Evolutionary conservation across 768 basidiomycete species (phyloP), one percentile per base, ranked within the genome.

Genomic region (Tulasnella sp.): DNA sequence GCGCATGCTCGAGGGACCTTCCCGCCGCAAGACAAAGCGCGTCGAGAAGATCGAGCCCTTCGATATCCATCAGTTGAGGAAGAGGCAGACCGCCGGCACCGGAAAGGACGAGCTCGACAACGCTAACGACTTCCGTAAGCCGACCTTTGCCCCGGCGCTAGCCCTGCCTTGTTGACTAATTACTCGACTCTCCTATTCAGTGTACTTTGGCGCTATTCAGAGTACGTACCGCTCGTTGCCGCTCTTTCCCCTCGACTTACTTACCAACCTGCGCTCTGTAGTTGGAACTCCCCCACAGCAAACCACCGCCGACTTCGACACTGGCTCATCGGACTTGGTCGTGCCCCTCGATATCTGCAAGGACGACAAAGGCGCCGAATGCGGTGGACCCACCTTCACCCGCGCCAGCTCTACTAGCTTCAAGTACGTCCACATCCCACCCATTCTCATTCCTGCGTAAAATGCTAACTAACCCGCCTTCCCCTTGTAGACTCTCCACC

Each of bases 311-410:
- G 40, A 37, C 26, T 67, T 67, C 12, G 67, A 67, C 40, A 67
- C 67, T 22, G 67, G 67, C 19, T 67, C 67, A 16, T 67, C 67
- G n/a, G 67, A 67, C 39, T 42, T 67, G 37, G 67, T 67, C 39
- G 29, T 67, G 7, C 67, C 67, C 34, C 35, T 67, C 26, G 40
- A 32, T 3, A 32, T 29, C 67, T 67, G 39, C 22, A 29, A 41
- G 32, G 42, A 37, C 16, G 35, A 37, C 29, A 3, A 1, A 29
- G 42, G 39, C 1, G 22, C 4, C 0, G 36, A 16, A 29, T 67
- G 67, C 7, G 64, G 36, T 37, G 35, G 64, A 6, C 64, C 36
- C 34, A 34, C 22, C 8, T 22, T 67, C 39, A 26, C 5, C 16
- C n/a, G 29, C 4, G 26, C 40, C 17, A 29, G 5, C 67, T 37